Evolutionary conservation across 257 asterid genomes (phyloP).

Genomic region (Ajuga chamaepitys): DNA sequence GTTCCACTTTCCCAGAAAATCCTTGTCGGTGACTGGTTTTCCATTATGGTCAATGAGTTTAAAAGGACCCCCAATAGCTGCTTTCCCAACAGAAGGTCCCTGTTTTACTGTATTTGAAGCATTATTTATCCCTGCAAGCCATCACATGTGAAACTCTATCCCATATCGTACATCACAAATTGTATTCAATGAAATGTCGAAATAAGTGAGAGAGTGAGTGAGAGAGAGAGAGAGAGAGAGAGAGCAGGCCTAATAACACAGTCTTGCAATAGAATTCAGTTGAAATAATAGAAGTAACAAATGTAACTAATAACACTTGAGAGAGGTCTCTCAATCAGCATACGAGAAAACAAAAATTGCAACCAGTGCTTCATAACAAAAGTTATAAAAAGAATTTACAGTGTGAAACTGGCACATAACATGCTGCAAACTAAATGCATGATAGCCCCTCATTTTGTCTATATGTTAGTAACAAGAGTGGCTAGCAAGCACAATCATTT

Average conservation of each 20-base stretch:
- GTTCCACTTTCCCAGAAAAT: constrained; percentile 82
- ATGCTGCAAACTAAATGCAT: background rate
- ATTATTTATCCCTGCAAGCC: constrained; percentile 49
- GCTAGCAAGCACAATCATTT: background rate
- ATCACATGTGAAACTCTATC: background rate
- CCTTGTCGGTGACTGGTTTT: constrained; percentile 66
- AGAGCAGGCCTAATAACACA: too few species aligned
- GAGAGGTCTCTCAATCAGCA: background rate
- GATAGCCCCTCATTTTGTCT: background rate
- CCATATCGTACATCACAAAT: background rate
- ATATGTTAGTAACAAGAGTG: background rate
- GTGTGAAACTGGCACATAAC: background rate
- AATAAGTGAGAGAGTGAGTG: background rate
- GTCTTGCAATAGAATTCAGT: background rate
- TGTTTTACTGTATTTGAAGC: constrained; percentile 60
- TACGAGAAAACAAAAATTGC: background rate
- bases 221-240: background rate
- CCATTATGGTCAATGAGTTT: constrained; percentile 84
- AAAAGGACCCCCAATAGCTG: constrained; percentile 91
- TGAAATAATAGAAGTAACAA: background rate
- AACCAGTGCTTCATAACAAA: background rate
- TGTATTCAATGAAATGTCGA: background rate
- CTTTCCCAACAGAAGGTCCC: constrained; percentile 85
- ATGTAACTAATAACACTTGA: background rate
- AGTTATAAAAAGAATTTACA: background rate